Percentiles rank a stretch among this genome's conserved stretches.
These are phyloP conservation scores for Ceratocystis cacaofunesta DNA, from an alignment of 2,329 filamentous ascomycete species.

Conservation along the genomic window DNA sequence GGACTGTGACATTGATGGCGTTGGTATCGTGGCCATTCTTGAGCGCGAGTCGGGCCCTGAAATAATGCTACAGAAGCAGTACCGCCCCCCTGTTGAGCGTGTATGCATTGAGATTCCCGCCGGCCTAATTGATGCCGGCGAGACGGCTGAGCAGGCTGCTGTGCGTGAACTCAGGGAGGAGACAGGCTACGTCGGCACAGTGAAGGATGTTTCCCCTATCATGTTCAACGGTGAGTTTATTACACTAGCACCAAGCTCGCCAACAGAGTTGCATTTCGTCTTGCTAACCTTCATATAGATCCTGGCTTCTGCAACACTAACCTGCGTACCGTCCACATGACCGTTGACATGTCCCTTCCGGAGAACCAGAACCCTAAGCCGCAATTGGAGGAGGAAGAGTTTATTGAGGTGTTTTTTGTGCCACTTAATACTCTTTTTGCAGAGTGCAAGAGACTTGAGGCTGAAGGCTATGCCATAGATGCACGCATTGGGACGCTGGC, in stretches of 20 bases:
- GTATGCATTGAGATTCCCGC: conserved; percentile 50
- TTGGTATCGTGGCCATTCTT: conserved; percentile 58
- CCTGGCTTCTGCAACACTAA: conserved; percentile 55
- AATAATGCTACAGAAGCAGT: conserved; percentile 53
- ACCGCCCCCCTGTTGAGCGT: conserved; percentile 44
- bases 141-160: conserved; percentile 46
- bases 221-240: conserved; percentile 42
- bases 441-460: conserved; percentile 51
- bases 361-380: conserved; percentile 57
- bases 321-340: conserved; percentile 55
- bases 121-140: conserved; percentile 46
- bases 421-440: conserved; percentile 49
- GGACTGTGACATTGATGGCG: conserved; percentile 50
- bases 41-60: conserved; percentile 38
- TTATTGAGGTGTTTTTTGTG: conserved; percentile 64
- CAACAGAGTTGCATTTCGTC: neutral
- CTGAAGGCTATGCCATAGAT: conserved; percentile 62
- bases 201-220: conserved; percentile 43
- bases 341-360: conserved; percentile 51
- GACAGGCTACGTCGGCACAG: conserved; percentile 47
- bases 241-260: neutral
- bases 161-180: conserved; percentile 51
- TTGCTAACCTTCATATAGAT: conserved; percentile 25
- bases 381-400: conserved; percentile 63
- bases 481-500: conserved; percentile 63